A percentile compares a stretch with the other conserved stretches of the same genome.
phyloP scores from a whole-genome alignment of 352 stramenopile species.

The Phytophthora ohioensis region DNA sequence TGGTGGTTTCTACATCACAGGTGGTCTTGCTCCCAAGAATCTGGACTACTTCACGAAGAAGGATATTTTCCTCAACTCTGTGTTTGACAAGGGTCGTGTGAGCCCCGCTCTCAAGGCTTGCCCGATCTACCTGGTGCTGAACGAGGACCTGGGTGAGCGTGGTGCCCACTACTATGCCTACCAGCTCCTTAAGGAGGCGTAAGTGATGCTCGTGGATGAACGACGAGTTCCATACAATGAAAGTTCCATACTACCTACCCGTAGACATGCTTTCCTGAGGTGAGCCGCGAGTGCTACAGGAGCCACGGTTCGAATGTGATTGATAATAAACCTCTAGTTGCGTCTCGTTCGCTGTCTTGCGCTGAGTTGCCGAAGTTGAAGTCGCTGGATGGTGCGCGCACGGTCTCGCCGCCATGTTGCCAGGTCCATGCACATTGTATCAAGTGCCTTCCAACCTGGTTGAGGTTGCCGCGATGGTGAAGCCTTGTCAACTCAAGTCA shows the following conservation, averaged over 20 bases:
- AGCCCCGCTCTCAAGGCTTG: slow-evolving; percentile 73
- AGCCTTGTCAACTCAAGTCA: slow-evolving; percentile 10
- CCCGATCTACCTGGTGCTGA: slow-evolving; percentile 90
- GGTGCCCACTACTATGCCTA: slow-evolving; percentile 90
- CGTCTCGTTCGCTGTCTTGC: slow-evolving; percentile 9
- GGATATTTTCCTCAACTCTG: slow-evolving; percentile 74
- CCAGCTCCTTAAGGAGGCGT: slow-evolving; percentile 41
- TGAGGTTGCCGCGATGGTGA: slow-evolving; percentile 11
- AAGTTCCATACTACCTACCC: too few species aligned
- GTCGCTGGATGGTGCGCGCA: slow-evolving; percentile 70
- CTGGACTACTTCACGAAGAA: slow-evolving; percentile 91
- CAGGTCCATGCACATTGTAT: slow-evolving; percentile 33
- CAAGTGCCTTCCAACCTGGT: slow-evolving; percentile 12
- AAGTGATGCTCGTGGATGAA: neutral
- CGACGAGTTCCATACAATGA: neutral
- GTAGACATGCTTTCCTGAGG: too few species aligned
- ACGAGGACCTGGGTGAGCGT: slow-evolving; percentile 88
- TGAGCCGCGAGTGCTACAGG: too few species aligned
- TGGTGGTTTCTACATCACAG: slow-evolving; percentile 97
- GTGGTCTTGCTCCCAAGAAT: slow-evolving; percentile 97
- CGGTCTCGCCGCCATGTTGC: slow-evolving; percentile 38
- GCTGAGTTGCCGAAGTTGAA: slow-evolving; percentile 51
- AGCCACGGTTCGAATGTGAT: slow-evolving; percentile 7
- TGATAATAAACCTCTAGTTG: slow-evolving; percentile 25
- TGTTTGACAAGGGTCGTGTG: slow-evolving; percentile 91